These are phyloP conservation scores for Colletotrichum ledebouriae DNA, from an alignment of 2,329 filamentous ascomycete species.

Conservation along the genomic window DNA sequence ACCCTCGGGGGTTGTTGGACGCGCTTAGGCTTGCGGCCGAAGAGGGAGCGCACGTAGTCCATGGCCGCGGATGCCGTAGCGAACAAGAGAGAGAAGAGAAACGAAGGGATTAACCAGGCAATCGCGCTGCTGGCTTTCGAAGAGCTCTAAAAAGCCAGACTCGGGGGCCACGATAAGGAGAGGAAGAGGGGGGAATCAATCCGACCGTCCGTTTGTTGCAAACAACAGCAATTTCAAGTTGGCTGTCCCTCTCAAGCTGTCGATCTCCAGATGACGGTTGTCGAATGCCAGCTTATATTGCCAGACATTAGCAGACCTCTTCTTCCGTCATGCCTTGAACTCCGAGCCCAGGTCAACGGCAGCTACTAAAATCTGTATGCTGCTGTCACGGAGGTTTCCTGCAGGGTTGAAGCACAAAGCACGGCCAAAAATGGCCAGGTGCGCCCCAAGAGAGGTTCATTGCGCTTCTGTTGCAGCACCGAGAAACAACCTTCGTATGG, in stretches of 20 bases:
- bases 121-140: conserved; percentile 17
- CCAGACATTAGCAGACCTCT: conserved; percentile 10
- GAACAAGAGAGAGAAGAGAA: not conserved
- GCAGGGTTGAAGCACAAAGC: conserved; percentile 39
- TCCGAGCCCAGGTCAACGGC: conserved; percentile 24
- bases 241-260: not conserved
- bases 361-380: conserved; percentile 12
- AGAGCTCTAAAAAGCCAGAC: conserved; percentile 34
- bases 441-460: conserved; percentile 30
- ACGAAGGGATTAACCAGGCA: not conserved
- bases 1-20: conserved; percentile 31
- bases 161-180: conserved; percentile 15
- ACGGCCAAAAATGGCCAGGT: conserved; percentile 25
- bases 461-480: conserved; percentile 36
- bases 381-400: conserved; percentile 28
- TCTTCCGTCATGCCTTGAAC: not conserved
- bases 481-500: conserved; percentile 38
- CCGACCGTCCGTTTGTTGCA: conserved; percentile 30
- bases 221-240: conserved; percentile 21
- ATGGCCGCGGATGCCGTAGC: not conserved
- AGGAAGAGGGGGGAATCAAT: conserved; percentile 21
- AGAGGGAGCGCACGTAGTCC: conserved; percentile 26
- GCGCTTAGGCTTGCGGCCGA: conserved; percentile 20
- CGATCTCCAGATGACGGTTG: conserved; percentile 1
- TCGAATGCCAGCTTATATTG: conserved; percentile 40